Base-by-base conservation (phyloP, 768 basidiomycete genomes). In the Suillus subaureus region DNA sequence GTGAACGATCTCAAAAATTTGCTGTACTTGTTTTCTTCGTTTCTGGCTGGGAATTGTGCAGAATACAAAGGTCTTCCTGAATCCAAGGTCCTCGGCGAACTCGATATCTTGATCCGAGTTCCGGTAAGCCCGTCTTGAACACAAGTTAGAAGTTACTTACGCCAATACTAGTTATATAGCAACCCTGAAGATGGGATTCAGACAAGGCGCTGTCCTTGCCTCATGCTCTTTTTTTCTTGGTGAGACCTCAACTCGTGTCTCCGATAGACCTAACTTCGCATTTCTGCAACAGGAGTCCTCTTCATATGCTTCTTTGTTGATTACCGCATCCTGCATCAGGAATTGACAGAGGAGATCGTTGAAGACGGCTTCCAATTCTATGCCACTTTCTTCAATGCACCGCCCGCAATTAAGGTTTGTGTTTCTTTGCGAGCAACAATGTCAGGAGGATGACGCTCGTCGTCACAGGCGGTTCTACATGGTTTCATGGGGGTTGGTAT, bases 151-250 rank as follows among this genome's bases (percentile, higher is more conserved):
- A 54, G 33, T 52, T 39, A 23, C 28, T 60, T 31, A 43, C 40
- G 18, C 40, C 6, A 18, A 31, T 55, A 55, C 33, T n/a, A 35
- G 33, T 11, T n/a, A 37, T 21, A 16, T 18, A 12, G 16, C 26
- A 28, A 60, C 9, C 39, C 52, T 55, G 52, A 72, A 51, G 21
- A 96, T 97, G 94, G 91, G 92, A 55, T 98, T 97, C 84, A 85
- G 86, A 74, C 89, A 94, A 75, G 94, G 93, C 49, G 90, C 93
- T n/a, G 87, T 97, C 33, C 85, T 97, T 51, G 88, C 89, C 47
- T 90, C 94, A 37, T 88, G 90, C 63, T 94, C 91, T 66, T 98
- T 98, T 81, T 92, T 97, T 71, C 83, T 98, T 49, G 96, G 95
- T 88, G 74, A 79, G 85, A 76, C 43, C n/a, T 58, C 42, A 66